A percentile compares a stretch with the other conserved stretches of the same genome.
These are phyloP conservation scores for Pythium sp. DNA, from an alignment of 352 stramenopile genomes.

Conservation along the genomic window DNA sequence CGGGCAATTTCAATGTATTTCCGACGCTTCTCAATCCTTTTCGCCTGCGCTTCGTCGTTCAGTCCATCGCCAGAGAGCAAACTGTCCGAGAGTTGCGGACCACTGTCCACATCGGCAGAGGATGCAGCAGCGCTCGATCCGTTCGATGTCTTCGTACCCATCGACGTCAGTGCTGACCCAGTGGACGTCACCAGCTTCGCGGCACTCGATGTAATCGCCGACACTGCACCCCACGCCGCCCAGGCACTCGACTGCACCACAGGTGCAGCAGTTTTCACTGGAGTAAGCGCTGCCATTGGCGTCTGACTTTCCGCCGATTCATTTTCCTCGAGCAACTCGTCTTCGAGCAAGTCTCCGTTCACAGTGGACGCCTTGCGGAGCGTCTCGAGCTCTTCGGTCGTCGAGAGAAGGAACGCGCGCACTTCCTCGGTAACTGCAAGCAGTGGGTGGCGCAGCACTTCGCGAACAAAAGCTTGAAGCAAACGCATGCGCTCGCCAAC, in stretches of 20 bases:
- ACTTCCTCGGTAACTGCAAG: constrained; percentile 71
- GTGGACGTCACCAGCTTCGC: constrained; percentile 78
- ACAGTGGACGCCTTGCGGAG: constrained; percentile 46
- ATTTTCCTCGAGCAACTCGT: constrained; percentile 32
- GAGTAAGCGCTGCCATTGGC: constrained; percentile 7
- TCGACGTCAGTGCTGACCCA: constrained; percentile 42
- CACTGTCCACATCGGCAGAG: constrained; percentile 11
- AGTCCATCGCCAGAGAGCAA: constrained; percentile 23
- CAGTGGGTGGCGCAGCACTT: constrained; percentile 64
- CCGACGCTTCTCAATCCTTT: constrained; percentile 44
- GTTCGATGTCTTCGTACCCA: constrained; percentile 35
- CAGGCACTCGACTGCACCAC: constrained; percentile 36
- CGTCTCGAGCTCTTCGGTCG: constrained; percentile 79
- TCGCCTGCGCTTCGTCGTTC: constrained; percentile 18
- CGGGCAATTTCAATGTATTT: constrained; percentile 67
- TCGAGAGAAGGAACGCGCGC: constrained; percentile 70
- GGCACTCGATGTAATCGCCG: constrained; percentile 65
- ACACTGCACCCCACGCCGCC: constrained; percentile 72
- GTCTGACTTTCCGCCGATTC: constrained; percentile 16
- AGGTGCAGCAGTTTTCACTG: constrained; percentile 18
- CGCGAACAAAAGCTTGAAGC: constrained; percentile 75
- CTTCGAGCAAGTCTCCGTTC: constrained; percentile 45
- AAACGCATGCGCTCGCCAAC: constrained; percentile 79
- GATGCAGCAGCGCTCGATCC: constrained; percentile 13
- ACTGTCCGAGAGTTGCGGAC: constrained; percentile 58